Conservation (phyloP, 192 early-diverging fungal species). For the Backusella westeae region DNA sequence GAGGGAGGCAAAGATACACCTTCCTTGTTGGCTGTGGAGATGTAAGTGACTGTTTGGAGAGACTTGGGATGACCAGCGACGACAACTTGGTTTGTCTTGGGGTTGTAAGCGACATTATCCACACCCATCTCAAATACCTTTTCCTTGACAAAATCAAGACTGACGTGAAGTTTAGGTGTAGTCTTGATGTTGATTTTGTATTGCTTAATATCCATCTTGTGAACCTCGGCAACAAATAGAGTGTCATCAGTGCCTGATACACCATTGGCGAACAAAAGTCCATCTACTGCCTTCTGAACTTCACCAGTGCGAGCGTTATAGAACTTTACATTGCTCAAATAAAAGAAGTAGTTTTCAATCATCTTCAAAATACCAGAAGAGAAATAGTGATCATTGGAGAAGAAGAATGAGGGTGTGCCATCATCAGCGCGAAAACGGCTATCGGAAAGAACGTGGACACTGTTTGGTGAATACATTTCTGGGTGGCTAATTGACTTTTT, state of each 20-base stretch:
- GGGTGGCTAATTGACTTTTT: conserved; percentile 10
- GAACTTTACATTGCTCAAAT: conserved; percentile 16
- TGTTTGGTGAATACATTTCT: conserved; percentile 22
- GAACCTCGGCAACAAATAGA: conserved; percentile 24
- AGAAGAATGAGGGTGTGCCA: conserved; percentile 30
- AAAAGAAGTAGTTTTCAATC: conserved; percentile 26
- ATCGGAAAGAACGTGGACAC: conserved; percentile 13
- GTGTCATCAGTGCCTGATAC: conserved; percentile 13
- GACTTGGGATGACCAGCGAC: conserved; percentile 31
- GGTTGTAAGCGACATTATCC: conserved; percentile 25
- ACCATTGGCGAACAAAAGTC: conserved; percentile 31
- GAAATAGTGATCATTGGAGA: conserved; percentile 29
- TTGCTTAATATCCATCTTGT: conserved; percentile 7
- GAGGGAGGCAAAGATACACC: conserved; percentile 9
- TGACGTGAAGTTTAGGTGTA: not conserved
- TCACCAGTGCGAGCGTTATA: conserved; percentile 24
- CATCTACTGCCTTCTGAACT: not conserved
- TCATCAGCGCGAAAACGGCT: conserved; percentile 12
- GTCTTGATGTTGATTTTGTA: conserved; percentile 8
- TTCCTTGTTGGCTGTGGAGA: not conserved
- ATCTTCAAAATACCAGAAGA: conserved; percentile 4
- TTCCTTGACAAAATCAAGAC: conserved; percentile 5
- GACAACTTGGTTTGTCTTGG: conserved; percentile 15
- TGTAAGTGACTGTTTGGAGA: conserved; percentile 9
- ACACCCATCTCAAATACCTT: conserved; percentile 21